phyloP scores from a whole-genome alignment of 345 rosid species.

The Anacardium occidentale region DNA sequence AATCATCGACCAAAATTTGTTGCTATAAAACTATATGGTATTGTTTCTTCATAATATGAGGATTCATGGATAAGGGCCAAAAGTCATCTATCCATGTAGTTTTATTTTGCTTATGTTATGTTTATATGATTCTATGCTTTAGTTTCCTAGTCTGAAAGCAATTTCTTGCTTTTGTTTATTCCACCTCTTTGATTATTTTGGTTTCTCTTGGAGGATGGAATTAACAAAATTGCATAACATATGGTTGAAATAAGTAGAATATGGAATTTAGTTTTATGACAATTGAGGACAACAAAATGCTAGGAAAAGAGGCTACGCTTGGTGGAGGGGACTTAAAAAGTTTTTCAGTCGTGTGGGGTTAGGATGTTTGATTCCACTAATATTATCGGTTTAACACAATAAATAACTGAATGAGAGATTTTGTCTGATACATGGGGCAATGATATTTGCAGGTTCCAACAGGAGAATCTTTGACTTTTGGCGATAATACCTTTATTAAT shows the following conservation, averaged over 20 bases:
- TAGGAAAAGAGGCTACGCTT: too few relatives aligned
- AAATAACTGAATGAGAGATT: background rate
- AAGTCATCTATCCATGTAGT: background rate
- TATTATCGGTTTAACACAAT: background rate
- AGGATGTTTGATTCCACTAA: background rate
- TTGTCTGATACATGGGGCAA: conserved; percentile 1
- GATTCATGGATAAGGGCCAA: background rate
- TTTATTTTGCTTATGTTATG: background rate
- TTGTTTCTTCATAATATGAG: background rate
- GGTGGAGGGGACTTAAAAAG: too few relatives aligned
- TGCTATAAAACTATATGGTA: too few relatives aligned
- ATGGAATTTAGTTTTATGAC: too few relatives aligned
- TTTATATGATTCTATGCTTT: background rate
- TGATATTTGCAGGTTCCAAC: conserved; percentile 65
- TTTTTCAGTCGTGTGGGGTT: too few relatives aligned
- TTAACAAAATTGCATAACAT: background rate
- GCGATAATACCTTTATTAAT: conserved; percentile 61
- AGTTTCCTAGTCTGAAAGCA: background rate
- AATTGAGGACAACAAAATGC: too few relatives aligned
- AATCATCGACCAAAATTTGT: too few relatives aligned
- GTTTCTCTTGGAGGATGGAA: background rate
- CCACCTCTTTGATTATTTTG: background rate
- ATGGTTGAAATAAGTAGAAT: background rate
- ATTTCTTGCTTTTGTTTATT: background rate
- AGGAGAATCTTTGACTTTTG: conserved; percentile 72